Percentiles rank a stretch among this genome's conserved stretches.
phyloP scores from a whole-genome alignment of 2,329 filamentous ascomycete genomes.

The Karstenula rhodostoma region DNA sequence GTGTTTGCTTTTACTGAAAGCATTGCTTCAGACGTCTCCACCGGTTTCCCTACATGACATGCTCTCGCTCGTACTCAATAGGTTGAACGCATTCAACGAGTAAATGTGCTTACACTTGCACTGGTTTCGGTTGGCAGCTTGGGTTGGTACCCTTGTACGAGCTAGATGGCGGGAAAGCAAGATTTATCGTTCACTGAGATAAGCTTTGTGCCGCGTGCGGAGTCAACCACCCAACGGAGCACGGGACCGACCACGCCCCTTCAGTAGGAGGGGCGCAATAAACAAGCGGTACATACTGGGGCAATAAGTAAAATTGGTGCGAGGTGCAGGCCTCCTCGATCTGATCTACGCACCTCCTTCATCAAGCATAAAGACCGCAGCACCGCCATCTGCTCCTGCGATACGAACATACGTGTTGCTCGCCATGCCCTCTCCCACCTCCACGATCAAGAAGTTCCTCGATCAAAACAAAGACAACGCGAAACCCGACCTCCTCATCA shows the following conservation, averaged over 20 bases:
- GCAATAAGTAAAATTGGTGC: not conserved
- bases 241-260: not conserved
- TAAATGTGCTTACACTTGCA: not conserved
- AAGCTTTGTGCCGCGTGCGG: not conserved
- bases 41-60: not conserved
- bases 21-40: not conserved
- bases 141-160: not conserved
- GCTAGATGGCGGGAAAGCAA: not conserved
- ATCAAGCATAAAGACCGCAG: not conserved
- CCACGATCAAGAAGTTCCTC: slow-evolving; percentile 7
- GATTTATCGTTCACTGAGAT: not conserved
- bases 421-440: not conserved
- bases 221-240: not conserved
- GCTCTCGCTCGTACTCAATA: not conserved
- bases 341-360: not conserved
- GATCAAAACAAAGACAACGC: not conserved
- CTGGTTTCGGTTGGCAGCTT: not conserved
- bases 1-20: not conserved
- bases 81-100: not conserved
- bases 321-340: not conserved
- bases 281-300: not conserved
- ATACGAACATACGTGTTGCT: not conserved
- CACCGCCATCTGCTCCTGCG: not conserved
- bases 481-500: not conserved
- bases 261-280: not conserved